Conservation (phyloP, 805 yeast genomes). For the Allodekkera sacchari region DNA sequence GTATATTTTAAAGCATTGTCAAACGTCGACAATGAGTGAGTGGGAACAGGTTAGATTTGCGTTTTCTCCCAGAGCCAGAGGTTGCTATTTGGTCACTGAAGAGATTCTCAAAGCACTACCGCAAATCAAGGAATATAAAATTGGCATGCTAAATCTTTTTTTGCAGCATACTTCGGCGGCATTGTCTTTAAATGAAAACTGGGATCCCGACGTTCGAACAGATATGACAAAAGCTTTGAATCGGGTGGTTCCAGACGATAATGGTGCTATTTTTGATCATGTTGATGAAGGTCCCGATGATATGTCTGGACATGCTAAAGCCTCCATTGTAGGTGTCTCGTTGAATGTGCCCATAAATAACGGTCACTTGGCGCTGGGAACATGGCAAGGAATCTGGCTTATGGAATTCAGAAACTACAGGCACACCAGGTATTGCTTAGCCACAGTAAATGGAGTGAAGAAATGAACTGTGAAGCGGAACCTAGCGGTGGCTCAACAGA, state of each 20-base stretch:
- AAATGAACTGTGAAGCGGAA: conserved; percentile 9
- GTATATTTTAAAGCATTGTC: no score
- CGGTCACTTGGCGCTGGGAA: conserved; percentile 63
- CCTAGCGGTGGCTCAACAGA: no score
- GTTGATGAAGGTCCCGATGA: conserved; percentile 78
- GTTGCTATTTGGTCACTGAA: conserved; percentile 64
- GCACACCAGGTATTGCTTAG: conserved; percentile 61
- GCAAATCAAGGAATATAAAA: conserved; percentile 46
- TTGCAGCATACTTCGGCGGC: conserved; percentile 78
- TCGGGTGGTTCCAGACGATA: conserved; percentile 59
- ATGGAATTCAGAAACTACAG: conserved; percentile 61
- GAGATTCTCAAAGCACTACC: conserved; percentile 53
- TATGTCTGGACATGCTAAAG: conserved; percentile 75
- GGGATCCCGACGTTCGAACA: conserved; percentile 66
- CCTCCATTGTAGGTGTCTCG: conserved; percentile 53
- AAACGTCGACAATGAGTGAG: conserved; percentile 14
- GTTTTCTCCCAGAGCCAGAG: conserved; percentile 50
- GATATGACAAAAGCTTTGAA: conserved; percentile 63
- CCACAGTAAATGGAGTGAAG: conserved; percentile 61
- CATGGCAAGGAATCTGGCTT: conserved; percentile 81
- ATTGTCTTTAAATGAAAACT: conserved; percentile 68
- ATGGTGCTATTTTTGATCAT: conserved; percentile 41
- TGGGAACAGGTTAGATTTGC: conserved; percentile 58
- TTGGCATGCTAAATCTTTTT: conserved; percentile 60
- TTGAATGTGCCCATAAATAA: conserved; percentile 61